Conservation (phyloP, 306 rosid genomes). For the Vigna angularis region DNA sequence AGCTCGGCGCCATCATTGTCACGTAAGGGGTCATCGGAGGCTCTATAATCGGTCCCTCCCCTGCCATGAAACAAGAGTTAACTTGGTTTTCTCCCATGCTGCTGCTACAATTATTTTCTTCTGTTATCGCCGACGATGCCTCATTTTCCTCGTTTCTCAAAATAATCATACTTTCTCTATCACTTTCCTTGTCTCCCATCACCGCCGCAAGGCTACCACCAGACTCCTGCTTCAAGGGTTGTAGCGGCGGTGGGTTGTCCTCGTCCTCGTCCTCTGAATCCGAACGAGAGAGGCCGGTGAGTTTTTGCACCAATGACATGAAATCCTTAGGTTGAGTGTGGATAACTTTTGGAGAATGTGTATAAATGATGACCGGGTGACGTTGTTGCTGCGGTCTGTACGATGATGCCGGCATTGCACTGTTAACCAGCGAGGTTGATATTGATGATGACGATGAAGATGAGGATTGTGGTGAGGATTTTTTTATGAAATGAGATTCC, state of each 20-base stretch:
- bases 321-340: constrained; percentile 76
- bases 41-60: constrained; percentile 42
- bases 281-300: constrained; percentile 64
- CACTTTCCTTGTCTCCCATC: neutral
- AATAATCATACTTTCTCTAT: neutral
- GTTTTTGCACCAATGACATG: constrained; percentile 81
- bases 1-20: constrained; percentile 41
- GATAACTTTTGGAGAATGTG: constrained; percentile 81
- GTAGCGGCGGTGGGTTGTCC: neutral
- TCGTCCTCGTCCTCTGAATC: constrained; percentile 33
- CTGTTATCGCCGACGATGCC: constrained; percentile 62
- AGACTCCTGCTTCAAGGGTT: neutral
- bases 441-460: constrained; percentile 33
- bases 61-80: constrained; percentile 56
- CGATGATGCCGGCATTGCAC: neutral
- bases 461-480: constrained; percentile 13
- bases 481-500: constrained; percentile 71
- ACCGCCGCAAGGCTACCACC: no score
- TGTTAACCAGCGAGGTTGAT: constrained; percentile 24
- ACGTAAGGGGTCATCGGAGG: constrained; percentile 52
- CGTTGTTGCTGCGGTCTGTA: constrained; percentile 55
- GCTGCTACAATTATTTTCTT: constrained; percentile 58
- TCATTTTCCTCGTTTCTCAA: constrained; percentile 64
- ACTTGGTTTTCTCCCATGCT: constrained; percentile 51
- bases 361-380: constrained; percentile 79